Conservation (phyloP, 192 early-diverging fungal genomes). For the Podila epicladia region DNA sequence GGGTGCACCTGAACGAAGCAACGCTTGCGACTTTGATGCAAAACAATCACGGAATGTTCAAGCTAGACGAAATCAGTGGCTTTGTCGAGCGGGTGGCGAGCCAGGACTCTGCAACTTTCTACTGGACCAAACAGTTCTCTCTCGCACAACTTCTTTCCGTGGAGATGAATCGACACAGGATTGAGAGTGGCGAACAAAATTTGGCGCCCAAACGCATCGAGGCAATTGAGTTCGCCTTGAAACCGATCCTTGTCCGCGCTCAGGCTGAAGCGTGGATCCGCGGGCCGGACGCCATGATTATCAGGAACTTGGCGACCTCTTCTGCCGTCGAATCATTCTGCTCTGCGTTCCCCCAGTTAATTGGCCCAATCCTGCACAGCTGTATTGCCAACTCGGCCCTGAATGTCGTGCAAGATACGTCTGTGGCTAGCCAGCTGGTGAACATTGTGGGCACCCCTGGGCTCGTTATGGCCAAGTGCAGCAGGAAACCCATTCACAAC, state of each 20-base stretch:
- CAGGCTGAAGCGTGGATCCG: constrained; percentile 8
- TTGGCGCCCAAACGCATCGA: not conserved
- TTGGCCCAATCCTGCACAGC: constrained; percentile 16
- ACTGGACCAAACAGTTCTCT: constrained; percentile 16
- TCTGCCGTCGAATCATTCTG: not conserved
- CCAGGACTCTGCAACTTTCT: constrained; percentile 15
- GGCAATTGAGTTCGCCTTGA: not conserved
- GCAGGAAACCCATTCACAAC: no score
- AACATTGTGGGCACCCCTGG: constrained; percentile 2
- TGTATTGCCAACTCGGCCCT: not conserved
- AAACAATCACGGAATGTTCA: not conserved
- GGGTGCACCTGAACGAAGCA: constrained; percentile 26
- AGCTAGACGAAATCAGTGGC: constrained; percentile 7
- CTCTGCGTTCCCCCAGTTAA: constrained; percentile 10
- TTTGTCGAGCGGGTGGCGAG: constrained; percentile 23
- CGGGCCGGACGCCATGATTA: constrained; percentile 28
- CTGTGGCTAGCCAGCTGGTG: not conserved
- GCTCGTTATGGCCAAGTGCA: constrained; percentile 6
- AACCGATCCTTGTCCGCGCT: constrained; percentile 23
- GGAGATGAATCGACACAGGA: not conserved
- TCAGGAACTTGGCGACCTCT: not conserved
- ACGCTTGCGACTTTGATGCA: not conserved
- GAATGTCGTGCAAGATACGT: not conserved
- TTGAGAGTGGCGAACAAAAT: not conserved
- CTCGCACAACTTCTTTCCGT: not conserved